These are phyloP conservation scores for Cercospora sp. DNA, from an alignment of 2,329 filamentous ascomycete genomes.

Conservation along the genomic window DNA sequence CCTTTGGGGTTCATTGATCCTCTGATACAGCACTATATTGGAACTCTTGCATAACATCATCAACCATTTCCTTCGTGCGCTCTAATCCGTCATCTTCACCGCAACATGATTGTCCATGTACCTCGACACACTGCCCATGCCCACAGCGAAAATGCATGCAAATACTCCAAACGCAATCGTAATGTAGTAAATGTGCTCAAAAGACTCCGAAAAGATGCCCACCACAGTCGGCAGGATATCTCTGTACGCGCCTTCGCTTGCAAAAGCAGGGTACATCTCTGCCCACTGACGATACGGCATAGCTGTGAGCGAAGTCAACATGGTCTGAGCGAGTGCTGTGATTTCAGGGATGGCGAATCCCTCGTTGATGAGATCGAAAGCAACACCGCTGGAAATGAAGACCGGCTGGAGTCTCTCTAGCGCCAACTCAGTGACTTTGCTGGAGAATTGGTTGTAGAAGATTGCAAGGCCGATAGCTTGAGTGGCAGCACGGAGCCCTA, in stretches of 20 bases:
- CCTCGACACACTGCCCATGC: not conserved
- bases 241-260: not conserved
- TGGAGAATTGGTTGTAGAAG: constrained; percentile 10
- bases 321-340: not conserved
- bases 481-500: not conserved
- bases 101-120: constrained; percentile 12
- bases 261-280: not conserved
- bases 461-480: constrained; percentile 9
- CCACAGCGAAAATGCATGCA: not conserved
- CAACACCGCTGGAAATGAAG: constrained; percentile 4
- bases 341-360: constrained; percentile 1
- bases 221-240: constrained; percentile 6
- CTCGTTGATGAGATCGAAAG: not conserved
- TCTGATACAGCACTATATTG: not conserved
- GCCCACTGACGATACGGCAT: constrained; percentile 10
- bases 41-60: not conserved
- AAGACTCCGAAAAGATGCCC: constrained; percentile 1
- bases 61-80: not conserved
- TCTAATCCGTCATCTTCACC: not conserved
- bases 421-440: constrained; percentile 3
- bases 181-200: constrained; percentile 8
- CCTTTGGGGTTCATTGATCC: not conserved
- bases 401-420: not conserved
- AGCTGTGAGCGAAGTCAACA: constrained; percentile 11
- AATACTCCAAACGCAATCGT: constrained; percentile 8